Conservation (phyloP, 2,329 filamentous ascomycete genomes). For the Thielaviopsis cerberus region DNA sequence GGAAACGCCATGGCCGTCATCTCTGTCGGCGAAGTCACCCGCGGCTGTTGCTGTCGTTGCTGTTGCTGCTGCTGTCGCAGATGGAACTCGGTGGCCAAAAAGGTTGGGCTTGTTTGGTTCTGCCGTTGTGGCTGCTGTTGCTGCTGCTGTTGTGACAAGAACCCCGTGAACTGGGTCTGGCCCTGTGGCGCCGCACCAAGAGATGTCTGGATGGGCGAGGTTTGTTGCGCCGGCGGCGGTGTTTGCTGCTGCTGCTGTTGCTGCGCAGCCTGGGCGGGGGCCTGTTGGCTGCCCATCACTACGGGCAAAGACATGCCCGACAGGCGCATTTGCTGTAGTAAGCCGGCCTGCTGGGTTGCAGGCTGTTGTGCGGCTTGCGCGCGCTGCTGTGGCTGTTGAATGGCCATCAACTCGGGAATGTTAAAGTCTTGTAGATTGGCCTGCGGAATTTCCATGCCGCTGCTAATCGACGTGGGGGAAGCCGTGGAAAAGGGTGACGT, state of each 20-base stretch:
- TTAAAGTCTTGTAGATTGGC: slow-evolving; percentile 5
- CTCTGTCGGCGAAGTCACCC: not conserved
- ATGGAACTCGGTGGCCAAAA: not conserved
- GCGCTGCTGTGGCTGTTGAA: slow-evolving; percentile 4
- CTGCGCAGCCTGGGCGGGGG: not conserved
- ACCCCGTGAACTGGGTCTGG: not conserved
- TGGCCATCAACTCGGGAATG: slow-evolving; percentile 6
- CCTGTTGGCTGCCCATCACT: not conserved
- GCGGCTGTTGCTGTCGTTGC: not conserved
- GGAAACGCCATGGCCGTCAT: slow-evolving; percentile 5
- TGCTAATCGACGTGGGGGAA: slow-evolving; percentile 8
- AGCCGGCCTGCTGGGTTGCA: not conserved
- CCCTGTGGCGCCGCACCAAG: not conserved
- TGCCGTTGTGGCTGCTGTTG: not conserved
- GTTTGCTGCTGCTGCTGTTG: not conserved
- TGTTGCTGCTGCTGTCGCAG: not conserved
- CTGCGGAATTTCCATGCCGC: slow-evolving; percentile 10
- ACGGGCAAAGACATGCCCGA: not conserved
- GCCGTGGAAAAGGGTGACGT: slow-evolving; percentile 9
- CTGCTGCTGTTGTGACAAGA: not conserved
- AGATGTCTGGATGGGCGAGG: not conserved
- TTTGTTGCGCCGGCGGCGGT: not conserved
- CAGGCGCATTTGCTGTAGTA: slow-evolving; percentile 1
- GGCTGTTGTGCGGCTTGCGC: not conserved
- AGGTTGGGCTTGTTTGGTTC: not conserved